These are phyloP conservation scores for Arachnopeziza araneosa DNA, from an alignment of 2,329 filamentous ascomycete species.

Conservation along the genomic window DNA sequence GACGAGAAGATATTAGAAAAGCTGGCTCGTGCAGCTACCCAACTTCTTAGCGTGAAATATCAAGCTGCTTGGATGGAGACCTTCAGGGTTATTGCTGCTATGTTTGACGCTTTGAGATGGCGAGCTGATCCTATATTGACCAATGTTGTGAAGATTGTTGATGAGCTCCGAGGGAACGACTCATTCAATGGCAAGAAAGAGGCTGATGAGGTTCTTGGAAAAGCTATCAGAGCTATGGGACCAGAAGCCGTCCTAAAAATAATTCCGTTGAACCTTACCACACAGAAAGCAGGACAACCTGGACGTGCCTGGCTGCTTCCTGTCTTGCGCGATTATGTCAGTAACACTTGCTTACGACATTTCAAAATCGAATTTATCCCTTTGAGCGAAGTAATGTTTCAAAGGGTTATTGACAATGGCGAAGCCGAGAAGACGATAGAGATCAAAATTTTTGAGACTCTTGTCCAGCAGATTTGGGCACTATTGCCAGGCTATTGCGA, in stretches of 20 bases:
- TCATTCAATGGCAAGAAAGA: slow-evolving; percentile 93
- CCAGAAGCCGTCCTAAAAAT: slow-evolving; percentile 77
- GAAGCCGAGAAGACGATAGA: slow-evolving; percentile 86
- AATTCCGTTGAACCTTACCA: slow-evolving; percentile 78
- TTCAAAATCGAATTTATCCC: slow-evolving; percentile 85
- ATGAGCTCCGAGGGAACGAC: slow-evolving; percentile 80
- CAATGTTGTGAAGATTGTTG: slow-evolving; percentile 70
- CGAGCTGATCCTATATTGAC: slow-evolving; percentile 72
- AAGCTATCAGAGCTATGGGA: slow-evolving; percentile 84
- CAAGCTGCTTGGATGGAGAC: slow-evolving; percentile 94
- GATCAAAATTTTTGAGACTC: slow-evolving; percentile 93
- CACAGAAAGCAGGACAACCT: slow-evolving; percentile 68
- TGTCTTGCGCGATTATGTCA: slow-evolving; percentile 80
- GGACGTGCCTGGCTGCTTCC: slow-evolving; percentile 94
- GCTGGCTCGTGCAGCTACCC: slow-evolving; percentile 65
- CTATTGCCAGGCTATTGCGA: slow-evolving; percentile 93
- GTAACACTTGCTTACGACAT: slow-evolving; percentile 80
- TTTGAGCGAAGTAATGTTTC: slow-evolving; percentile 83
- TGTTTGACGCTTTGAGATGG: slow-evolving; percentile 86
- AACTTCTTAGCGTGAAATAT: slow-evolving; percentile 81
- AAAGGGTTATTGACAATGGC: slow-evolving; percentile 79
- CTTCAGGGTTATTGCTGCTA: slow-evolving; percentile 79
- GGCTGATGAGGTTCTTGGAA: slow-evolving; percentile 83
- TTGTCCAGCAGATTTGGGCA: slow-evolving; percentile 94
- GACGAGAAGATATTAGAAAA: slow-evolving; percentile 88